These are phyloP conservation scores for Psilocybe sp. DNA, from an alignment of 768 basidiomycete species.

Conservation along the genomic window DNA sequence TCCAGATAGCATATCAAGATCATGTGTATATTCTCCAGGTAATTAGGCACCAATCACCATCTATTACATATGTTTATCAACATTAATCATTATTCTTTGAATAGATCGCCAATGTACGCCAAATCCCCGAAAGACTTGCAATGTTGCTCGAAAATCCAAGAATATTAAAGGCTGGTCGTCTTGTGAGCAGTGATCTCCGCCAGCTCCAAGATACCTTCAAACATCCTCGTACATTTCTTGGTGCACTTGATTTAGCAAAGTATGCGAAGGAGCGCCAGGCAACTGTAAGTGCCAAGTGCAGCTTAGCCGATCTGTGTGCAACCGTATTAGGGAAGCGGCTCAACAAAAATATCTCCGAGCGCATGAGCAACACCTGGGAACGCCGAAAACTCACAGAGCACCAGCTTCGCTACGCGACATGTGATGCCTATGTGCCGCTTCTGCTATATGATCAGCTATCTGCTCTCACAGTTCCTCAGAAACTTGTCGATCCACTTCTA, in stretches of 20 bases:
- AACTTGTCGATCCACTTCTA: background rate
- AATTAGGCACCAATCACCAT: background rate
- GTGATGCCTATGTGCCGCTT: conserved; percentile 12
- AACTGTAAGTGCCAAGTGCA: conserved; percentile 3
- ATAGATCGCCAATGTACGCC: background rate
- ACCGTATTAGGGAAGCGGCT: conserved; percentile 15
- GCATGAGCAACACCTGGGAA: conserved; percentile 14
- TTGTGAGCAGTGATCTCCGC: background rate
- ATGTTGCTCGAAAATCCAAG: too few species aligned
- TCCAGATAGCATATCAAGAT: conserved; percentile 19
- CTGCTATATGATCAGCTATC: conserved; percentile 17
- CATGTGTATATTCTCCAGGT: conserved; percentile 19
- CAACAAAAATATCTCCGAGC: conserved; percentile 15
- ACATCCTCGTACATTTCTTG: conserved; percentile 6
- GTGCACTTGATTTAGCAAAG: conserved; percentile 8
- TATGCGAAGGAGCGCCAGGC: background rate
- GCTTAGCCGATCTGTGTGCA: conserved; percentile 28
- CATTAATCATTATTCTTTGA: background rate
- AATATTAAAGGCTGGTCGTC: too few species aligned
- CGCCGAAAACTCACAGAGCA: conserved; percentile 4
- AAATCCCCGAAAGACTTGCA: too few species aligned
- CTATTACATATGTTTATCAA: background rate
- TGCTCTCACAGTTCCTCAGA: conserved; percentile 15
- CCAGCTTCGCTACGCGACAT: conserved; percentile 13
- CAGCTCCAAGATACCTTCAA: conserved; percentile 8